A percentile compares a stretch with the other conserved stretches of the same genome.
phyloP scores from a whole-genome alignment of 2,329 filamentous ascomycete species.

The Fusarium sp. region DNA sequence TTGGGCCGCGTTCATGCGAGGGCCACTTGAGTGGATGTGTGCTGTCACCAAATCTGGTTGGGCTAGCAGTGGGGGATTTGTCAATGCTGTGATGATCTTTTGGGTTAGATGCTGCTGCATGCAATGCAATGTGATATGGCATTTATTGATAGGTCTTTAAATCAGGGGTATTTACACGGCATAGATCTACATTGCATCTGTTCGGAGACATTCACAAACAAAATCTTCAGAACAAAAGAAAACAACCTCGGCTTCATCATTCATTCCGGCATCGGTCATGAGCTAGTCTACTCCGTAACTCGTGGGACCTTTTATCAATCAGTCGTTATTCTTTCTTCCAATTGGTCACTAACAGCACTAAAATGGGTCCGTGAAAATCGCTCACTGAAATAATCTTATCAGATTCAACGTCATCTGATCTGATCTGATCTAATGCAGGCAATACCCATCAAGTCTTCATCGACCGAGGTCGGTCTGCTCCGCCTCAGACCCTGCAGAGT shows the following conservation, averaged over 20 bases:
- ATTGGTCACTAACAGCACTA: not conserved
- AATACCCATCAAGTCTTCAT: slow-evolving; percentile 22
- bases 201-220: not conserved
- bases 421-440: slow-evolving; percentile 36
- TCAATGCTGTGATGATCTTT: not conserved
- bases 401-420: slow-evolving; percentile 38
- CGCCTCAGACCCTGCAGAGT: slow-evolving; percentile 18
- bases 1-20: slow-evolving; percentile 19
- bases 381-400: slow-evolving; percentile 39
- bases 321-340: not conserved
- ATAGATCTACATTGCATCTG: not conserved
- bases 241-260: slow-evolving; percentile 22
- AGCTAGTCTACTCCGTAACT: no score
- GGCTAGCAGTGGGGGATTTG: slow-evolving; percentile 15
- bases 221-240: not conserved
- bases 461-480: slow-evolving; percentile 1
- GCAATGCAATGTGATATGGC: slow-evolving; percentile 19
- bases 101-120: not conserved
- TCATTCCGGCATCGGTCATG: slow-evolving; percentile 23
- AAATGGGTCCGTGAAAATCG: slow-evolving; percentile 37
- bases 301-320: slow-evolving; percentile 32
- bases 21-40: slow-evolving; percentile 38
- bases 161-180: not conserved
- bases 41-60: slow-evolving; percentile 22
- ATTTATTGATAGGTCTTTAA: slow-evolving; percentile 1